Evolutionary conservation across 805 yeast genomes (phyloP), one percentile per base, ranked within the genome.

Genomic region (Nakazawaea siamensis): DNA sequence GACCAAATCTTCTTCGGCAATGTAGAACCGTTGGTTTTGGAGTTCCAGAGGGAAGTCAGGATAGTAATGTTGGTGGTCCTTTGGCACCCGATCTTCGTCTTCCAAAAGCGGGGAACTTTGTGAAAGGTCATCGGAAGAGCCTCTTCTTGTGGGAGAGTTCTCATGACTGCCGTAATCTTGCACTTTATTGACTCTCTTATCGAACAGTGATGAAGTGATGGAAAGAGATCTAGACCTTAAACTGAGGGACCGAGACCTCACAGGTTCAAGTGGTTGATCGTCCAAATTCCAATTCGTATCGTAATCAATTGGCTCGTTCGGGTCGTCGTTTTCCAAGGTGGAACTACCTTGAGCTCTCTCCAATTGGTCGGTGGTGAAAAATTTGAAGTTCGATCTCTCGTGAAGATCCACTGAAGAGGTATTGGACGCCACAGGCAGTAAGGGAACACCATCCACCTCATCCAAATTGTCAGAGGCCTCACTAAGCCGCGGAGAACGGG

Each of bases 1-100:
- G 10, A 90, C 90, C 49, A 92, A 63, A 61, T 92, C 99, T 53
- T 92, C 98, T 54, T 92, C 97, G 0, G 96, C 88, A 42, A 92
- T 72, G 55, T 90, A 92, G 55, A 83, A 86, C 38, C 96, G 68
- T 57, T 92, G 99, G 44, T 66, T 69, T 37, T 61, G 62, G 33
- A 67, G 55, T 10, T 44, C 55, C 0, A 82, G 68, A 4, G 60
- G 58, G 36, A 53, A 52, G 7, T 54, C 39, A 3, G 68, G 61
- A 45, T 59, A 73, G 38, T 62, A 60, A 37, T 59, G 60, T 29
- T 70, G 72, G 42, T 69, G 74, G 29, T 47, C 41, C 17, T 39
- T 48, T 41, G 44, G 39, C 27, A 39, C 63, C 34, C 44, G 48
- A 29, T 39, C 47, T 15, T 40, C 48, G 33, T 38, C 51, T n/a